These are phyloP conservation scores for Phialophora tarda DNA, from an alignment of 2,329 filamentous ascomycete genomes.

Conservation along the genomic window DNA sequence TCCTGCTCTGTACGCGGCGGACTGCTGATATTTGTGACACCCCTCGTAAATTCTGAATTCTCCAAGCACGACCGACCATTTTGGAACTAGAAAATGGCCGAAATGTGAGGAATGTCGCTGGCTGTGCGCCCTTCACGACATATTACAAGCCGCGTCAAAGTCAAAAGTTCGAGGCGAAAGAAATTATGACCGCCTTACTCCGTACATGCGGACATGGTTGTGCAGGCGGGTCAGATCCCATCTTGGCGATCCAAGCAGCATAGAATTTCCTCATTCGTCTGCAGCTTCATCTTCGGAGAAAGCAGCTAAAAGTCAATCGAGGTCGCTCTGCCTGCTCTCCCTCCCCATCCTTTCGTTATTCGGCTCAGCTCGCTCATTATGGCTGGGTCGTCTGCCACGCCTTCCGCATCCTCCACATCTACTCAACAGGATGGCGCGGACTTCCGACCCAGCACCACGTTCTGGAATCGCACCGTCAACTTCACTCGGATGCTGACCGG, in stretches of 20 bases:
- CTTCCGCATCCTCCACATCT: slow-evolving; percentile 34
- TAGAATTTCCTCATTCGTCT: slow-evolving; percentile 6
- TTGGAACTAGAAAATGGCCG: slow-evolving; percentile 13
- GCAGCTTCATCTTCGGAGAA: background rate
- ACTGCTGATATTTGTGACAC: slow-evolving; percentile 20
- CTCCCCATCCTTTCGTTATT: background rate
- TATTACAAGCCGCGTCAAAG: background rate
- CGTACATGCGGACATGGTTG: background rate
- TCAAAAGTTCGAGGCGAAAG: slow-evolving; percentile 1
- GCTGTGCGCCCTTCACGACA: slow-evolving; percentile 16
- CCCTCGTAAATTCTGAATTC: slow-evolving; percentile 7
- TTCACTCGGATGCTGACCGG: slow-evolving; percentile 83
- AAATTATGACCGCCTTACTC: slow-evolving; percentile 7
- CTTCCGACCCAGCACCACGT: slow-evolving; percentile 47
- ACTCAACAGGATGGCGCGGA: slow-evolving; percentile 10
- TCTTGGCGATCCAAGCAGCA: slow-evolving; percentile 1
- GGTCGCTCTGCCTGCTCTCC: background rate
- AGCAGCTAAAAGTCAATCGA: background rate
- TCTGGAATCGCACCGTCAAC: slow-evolving; percentile 71
- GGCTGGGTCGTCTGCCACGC: slow-evolving; percentile 19
- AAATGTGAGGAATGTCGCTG: background rate
- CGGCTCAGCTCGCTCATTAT: slow-evolving; percentile 25
- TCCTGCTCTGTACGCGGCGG: background rate
- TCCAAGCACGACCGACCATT: slow-evolving; percentile 20
- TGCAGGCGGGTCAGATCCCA: slow-evolving; percentile 10